Conservation (phyloP, 2,329 filamentous ascomycete genomes). For the Phoma sp. region DNA sequence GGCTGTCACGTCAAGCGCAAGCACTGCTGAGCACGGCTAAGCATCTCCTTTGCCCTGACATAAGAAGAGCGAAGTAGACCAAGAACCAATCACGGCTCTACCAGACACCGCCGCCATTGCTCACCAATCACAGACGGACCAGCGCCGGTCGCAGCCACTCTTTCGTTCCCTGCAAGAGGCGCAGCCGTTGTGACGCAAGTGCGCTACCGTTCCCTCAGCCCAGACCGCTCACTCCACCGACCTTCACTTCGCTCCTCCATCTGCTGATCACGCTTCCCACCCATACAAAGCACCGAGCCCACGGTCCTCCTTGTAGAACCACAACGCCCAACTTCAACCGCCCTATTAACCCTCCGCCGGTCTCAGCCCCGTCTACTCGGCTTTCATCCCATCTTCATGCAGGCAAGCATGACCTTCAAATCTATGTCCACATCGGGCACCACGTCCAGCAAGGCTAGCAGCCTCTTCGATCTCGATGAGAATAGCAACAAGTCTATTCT, state of each 20-base stretch:
- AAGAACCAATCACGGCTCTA: conserved; percentile 9
- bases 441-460: conserved; percentile 46
- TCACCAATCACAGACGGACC: not conserved
- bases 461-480: conserved; percentile 54
- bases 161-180: conserved; percentile 19
- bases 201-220: conserved; percentile 20
- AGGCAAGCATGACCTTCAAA: conserved; percentile 51
- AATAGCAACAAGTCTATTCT: conserved; percentile 52
- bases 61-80: conserved; percentile 3
- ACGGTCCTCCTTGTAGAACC: conserved; percentile 30
- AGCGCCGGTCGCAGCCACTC: conserved; percentile 4
- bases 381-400: conserved; percentile 21
- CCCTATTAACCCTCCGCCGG: conserved; percentile 26
- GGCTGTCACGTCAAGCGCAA: not conserved
- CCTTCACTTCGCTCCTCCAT: conserved; percentile 14
- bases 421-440: conserved; percentile 51
- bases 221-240: conserved; percentile 35
- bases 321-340: conserved; percentile 19
- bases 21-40: no score
- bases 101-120: conserved; percentile 1
- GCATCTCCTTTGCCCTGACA: not conserved
- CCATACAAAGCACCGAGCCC: conserved; percentile 38
- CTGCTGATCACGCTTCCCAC: conserved; percentile 27
- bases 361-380: conserved; percentile 37
- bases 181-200: conserved; percentile 31